Evolutionary conservation across 202 grass and related monocot genomes (phyloP), one percentile per base, ranked within the genome.

Genomic region (Hordeum pubiflorum): DNA sequence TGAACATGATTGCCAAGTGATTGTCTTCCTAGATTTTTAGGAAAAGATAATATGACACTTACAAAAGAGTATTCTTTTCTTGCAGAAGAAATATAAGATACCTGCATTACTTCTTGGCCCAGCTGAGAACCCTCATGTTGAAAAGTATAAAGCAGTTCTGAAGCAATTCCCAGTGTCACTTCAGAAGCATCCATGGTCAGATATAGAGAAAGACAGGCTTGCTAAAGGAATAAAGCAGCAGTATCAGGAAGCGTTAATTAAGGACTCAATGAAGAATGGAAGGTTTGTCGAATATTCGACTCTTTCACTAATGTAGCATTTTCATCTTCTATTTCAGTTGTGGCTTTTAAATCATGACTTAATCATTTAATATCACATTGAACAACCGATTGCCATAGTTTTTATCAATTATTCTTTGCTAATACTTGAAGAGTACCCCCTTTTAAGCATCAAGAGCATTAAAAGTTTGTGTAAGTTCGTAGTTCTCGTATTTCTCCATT

Each of bases 171-270:
- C 95, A 0, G 20, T 94, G 41, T 91, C 84, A 13, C 80, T 91
- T 63, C 83, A 76, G 34, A 97, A 89, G 78, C 84, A 91, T 40
- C 65, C 64, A 72, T 97, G 94, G 94, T 91, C 88, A 56, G 89
- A 85, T 73, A 66, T 27, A 5, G 95, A 97, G 64, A 97, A 84
- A 76, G 86, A 97, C 5, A 91, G 87, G 76, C 92, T 97, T 75
- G 75, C 69, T 62, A 93, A 90, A 87, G 95, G 95, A 88, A 88
- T 97, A 82, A 94, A 94, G 65, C 95, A 97, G 82, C 95, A 97
- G 61, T 97, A 92, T 66, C 92, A 97, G 86, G 95, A 97, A 79
- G 67, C 86, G 79, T 75, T 97, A 60, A 86, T 97, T 86, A 72
- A 89, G 36, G 80, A 87, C 52, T 90, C 92, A 0, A 88, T 97